Percentiles rank a stretch among this genome's conserved stretches.
These are phyloP conservation scores for Aspergillus uvarum DNA, from an alignment of 2,329 filamentous ascomycete genomes.

Conservation along the genomic window DNA sequence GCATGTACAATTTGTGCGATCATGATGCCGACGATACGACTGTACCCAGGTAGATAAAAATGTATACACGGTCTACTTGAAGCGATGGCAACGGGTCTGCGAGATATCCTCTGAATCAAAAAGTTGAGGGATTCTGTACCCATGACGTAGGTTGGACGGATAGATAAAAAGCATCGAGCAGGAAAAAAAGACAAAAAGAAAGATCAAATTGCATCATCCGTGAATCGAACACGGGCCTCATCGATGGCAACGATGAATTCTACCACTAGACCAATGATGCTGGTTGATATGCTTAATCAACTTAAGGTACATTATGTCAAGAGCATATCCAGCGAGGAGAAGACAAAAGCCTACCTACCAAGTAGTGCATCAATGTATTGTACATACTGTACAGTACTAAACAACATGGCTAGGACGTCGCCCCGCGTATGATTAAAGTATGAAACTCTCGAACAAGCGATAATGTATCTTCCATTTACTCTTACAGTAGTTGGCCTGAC, in stretches of 20 bases:
- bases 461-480: background rate
- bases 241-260: constrained; percentile 48
- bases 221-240: constrained; percentile 49
- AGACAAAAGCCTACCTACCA: background rate
- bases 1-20: no score
- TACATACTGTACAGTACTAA: background rate
- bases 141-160: background rate
- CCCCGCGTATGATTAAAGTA: no score
- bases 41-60: no score
- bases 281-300: constrained; percentile 1
- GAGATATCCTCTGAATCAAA: no score
- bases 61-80: no score
- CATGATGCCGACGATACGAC: no score
- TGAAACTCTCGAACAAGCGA: background rate
- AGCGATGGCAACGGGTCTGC: no score
- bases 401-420: no score
- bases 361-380: no score
- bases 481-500: background rate
- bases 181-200: background rate
- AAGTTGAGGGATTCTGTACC: no score
- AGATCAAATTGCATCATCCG: constrained; percentile 35
- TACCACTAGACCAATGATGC: constrained; percentile 48
- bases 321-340: no score
- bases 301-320: background rate
- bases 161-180: background rate